Evolutionary conservation across 441 rosid genomes (phyloP), one percentile per base, ranked within the genome.

Genomic region (Melastoma candidum): DNA sequence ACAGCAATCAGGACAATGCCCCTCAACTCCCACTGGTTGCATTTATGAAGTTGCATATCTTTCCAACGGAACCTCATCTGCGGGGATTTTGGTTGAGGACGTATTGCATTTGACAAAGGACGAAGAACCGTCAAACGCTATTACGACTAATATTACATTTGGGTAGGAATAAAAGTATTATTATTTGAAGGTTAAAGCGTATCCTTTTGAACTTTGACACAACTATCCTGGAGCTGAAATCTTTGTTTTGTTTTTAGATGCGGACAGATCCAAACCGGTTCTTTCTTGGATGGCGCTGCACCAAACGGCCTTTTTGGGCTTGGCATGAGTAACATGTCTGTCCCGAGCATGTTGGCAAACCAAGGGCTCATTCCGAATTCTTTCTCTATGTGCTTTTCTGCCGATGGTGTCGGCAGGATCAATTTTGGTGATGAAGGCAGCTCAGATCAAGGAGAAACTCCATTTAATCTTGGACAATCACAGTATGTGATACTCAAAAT

Each of bases 361-460:
- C 53, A 39, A 36, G 65, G 65, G 36, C 8, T 61, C 7, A 26
- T 45, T 45, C 24, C 22, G 24, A 73, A 73, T 47, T 76, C 74
- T 6, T 76, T 76, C 59, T 76, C 78, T 0, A 65, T 76, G 44
- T 76, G 81, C 58, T 73, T 76, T 51, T 63, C 67, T 24, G 66
- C 60, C 41, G 67, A 68, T 49, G 67, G 54, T 48, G 56, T 68
- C 1, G 81, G 81, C 26, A 68, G 66, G 53, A 73, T 76, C 49
- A 17, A 69, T 11, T 76, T 73, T 57, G 78, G 65, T 7, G 65
- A 76, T 51, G 59, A 47, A 55, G 78, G 78, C 27, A 68, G 49
- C 50, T 44, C 64, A 14, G 56, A 60, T 56, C 74, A 76, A 56
- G 64, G 69, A 41, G 71, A 72, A 12, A 73, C 78, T 2, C 61